Base-by-base conservation (phyloP, 2,329 filamentous ascomycete genomes). In the Zopfia rhizophila region DNA sequence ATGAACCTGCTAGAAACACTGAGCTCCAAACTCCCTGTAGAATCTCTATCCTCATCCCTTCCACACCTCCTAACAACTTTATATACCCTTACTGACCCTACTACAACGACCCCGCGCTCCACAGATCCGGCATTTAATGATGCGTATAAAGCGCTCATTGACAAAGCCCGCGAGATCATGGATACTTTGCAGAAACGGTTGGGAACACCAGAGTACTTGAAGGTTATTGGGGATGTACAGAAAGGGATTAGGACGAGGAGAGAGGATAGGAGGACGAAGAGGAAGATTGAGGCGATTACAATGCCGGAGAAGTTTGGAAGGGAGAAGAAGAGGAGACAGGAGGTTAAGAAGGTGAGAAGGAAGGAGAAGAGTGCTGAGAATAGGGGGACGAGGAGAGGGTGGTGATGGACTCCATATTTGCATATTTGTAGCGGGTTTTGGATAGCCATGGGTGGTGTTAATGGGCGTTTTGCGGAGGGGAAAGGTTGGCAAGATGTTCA, bases 201-300 rank as follows among this genome's bases (percentile, higher is more conserved):
- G 38, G 94, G 93, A 28, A 90, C 88, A 2, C 83, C 85, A 1
- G 84, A 84, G 51, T 99, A 92, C 73, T 85, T 92, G n/a, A 79
- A 81, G 42, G 81, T 87, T 32, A 78, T 97, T 64, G 72, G 89
- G 27, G 81, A 82, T 28, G 90, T 95, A 5, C 84, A 90, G 49
- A 85, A 88, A 39, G 82, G 80, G 12, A 86, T 94, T n/a, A 83
- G 82, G 63, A 80, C 82, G 55, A 84, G 87, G 62, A 80, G 94
- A 56, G 84, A 90, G 66, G 83, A 86, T 62, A 79, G 95, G 55
- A 84, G 88, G 41, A 84, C 81, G 54, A 99, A 99, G 82, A 83
- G 94, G 63, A 90, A 90, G 73, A 90, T 97, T 55, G 92, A 95
- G 68, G 90, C 90, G 8, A 86, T 99, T 17, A 82, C 82, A 37